Base-by-base conservation (phyloP, 345 rosid species). In the Xanthoceras sorbifolium region DNA sequence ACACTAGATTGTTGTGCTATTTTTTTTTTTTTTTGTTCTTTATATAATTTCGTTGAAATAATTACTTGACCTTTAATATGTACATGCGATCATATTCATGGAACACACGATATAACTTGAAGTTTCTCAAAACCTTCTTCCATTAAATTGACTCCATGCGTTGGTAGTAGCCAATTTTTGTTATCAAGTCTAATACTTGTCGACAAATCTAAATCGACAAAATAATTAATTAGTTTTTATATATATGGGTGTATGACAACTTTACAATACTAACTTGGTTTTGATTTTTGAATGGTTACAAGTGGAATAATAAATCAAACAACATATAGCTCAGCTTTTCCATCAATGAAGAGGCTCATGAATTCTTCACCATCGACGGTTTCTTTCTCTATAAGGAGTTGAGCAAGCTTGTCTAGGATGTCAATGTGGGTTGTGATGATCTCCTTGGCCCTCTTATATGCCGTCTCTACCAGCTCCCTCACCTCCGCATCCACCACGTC, bases 361-460 rank as follows among this genome's bases (percentile, higher is more conserved):
- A 96, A 96, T 89, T 96, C 99, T 85, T 96, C 99, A 15, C 99
- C 98, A 40, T 96, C 98, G 7, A 95, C 97, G 10, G 97, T 90
- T 87, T 93, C 98, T 80, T 95, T 95, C 88, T 93, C 99, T 12
- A 92, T 88, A 28, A 95, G 85, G 60, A 95, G 99, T 64, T 90
- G 91, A 8, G 99, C 99, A 31, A 93, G 94, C 85, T 90, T 87
- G 83, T 94, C 98, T 10, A 94, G 84, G 71, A 94, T 92, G 86
- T 90, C 92, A 36, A 89, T 78, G 63, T 94, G 97, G 65, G 92
- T 92, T 34, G 88, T 86, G 65, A 92, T 76, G 78, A 94, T 91
- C 84, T 90, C 71, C 64, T 64, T 92, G 1, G 98, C 98, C 75
- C 97, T 87, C 31, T 79, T 1, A 54, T 94, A 94, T 1, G 97